Evolutionary conservation across 495 filamentous ascomycete genomes (phyloP), one percentile per base, ranked within the genome.

Genomic region (Neurospora sp.): DNA sequence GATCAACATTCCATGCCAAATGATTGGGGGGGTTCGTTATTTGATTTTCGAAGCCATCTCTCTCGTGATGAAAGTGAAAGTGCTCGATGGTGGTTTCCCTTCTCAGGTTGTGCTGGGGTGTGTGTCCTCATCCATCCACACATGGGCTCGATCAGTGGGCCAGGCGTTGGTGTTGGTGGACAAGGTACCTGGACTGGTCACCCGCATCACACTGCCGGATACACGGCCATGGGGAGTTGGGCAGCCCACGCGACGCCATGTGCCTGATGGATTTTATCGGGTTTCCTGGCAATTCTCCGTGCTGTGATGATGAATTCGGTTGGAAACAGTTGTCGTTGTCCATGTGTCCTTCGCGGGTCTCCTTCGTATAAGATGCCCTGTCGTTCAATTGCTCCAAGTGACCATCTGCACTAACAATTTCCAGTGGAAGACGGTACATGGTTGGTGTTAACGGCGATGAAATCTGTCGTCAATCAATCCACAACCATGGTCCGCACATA

Each of bases 371-470:
- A 31, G 22, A 1, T 35, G 20, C 20, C 20, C 20, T 22, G 53
- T 69, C 27, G 20, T 72, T 40, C n/a, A 37, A 42, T 68, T 17
- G 53, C 9, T 6, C 12, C 6, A 1, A 70, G 69, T 72, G 74
- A 68, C 76, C 71, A 70, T 79, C 65, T 76, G 73, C 74, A 74
- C 73, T 73, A 76, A 75, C 73, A 75, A 61, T 61, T 35, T 17
- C 6, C 3, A 2, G 2, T 61, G 53, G 27, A 61, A 31, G 1
- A 35, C 0, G 53, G 27, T 73, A 81, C 79, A 75, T 81, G 5
- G 38, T 10, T 53, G 31, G 48, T 70, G 73, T n/a, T 75, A 77
- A 69, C 40, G 39, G 12, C 39, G 31, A 40, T 44, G 27, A 5
- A 61, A 35, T 31, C 14, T 8, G 6, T 61, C 6, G 53, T 61